Conservation (phyloP, 441 rosid genomes). For the Theobroma grandiflorum region DNA sequence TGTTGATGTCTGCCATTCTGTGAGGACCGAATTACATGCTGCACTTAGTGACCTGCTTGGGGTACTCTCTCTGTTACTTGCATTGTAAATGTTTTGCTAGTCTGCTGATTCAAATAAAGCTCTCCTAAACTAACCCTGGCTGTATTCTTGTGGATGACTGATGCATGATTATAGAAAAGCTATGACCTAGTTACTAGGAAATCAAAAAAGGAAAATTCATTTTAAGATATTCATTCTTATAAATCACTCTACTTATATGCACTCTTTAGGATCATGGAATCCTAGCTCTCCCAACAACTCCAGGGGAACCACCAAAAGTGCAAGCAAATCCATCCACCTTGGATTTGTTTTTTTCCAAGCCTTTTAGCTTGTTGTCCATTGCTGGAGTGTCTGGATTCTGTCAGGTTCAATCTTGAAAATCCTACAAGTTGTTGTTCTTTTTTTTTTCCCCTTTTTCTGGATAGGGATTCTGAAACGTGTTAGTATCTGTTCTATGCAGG, state of each 20-base stretch:
- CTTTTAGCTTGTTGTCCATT: slow-evolving; percentile 78
- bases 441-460: neutral
- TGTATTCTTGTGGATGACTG: too few relatives aligned
- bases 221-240: neutral
- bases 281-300: slow-evolving; percentile 84
- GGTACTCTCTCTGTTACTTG: slow-evolving; percentile 50
- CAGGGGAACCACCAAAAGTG: slow-evolving; percentile 84
- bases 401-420: slow-evolving; percentile 57
- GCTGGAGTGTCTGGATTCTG: slow-evolving; percentile 90
- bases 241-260: neutral
- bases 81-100: neutral
- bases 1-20: slow-evolving; percentile 50
- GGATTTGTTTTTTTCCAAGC: slow-evolving; percentile 60
- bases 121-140: neutral
- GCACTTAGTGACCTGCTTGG: slow-evolving; percentile 76
- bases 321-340: slow-evolving; percentile 59
- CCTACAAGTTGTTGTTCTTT: neutral
- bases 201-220: neutral
- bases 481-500: slow-evolving; percentile 48
- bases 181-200: neutral
- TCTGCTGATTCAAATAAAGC: neutral
- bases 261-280: slow-evolving; percentile 65
- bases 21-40: slow-evolving; percentile 56
- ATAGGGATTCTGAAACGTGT: neutral
- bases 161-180: neutral